Evolutionary conservation across 2,329 filamentous ascomycete genomes (phyloP).

Genomic region (Nigrospora oryzae): DNA sequence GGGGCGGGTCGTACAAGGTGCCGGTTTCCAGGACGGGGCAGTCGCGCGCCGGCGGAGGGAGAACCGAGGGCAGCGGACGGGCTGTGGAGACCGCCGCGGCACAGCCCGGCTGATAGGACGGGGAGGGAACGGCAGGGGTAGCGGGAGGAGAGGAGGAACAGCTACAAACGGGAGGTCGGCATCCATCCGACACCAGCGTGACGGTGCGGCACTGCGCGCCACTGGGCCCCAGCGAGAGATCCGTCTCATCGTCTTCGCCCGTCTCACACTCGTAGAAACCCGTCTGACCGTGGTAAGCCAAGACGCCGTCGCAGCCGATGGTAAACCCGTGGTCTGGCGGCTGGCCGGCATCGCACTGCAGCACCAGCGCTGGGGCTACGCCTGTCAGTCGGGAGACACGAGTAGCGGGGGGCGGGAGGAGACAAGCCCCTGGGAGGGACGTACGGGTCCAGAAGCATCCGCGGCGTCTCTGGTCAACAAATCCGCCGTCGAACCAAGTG

Average conservation of each 20-base stretch:
- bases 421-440: conserved; percentile 9
- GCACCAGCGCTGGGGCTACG: conserved; percentile 44
- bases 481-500: conserved; percentile 43
- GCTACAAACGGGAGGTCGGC: conserved; percentile 10
- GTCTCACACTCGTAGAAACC: conserved; percentile 55
- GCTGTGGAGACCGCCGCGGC: too few species aligned
- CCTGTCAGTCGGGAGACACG: conserved; percentile 4
- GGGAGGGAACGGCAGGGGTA: too few species aligned
- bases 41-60: not conserved
- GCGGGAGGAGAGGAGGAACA: too few species aligned
- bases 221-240: conserved; percentile 40
- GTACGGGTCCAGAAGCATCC: conserved; percentile 57
- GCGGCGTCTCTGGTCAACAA: conserved; percentile 46
- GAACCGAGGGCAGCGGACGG: not conserved
- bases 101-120: too few species aligned
- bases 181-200: conserved; percentile 31
- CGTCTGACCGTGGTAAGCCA: conserved; percentile 41
- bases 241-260: conserved; percentile 42
- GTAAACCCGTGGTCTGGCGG: conserved; percentile 45
- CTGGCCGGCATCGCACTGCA: conserved; percentile 52
- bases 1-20: not conserved
- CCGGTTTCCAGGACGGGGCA: conserved; percentile 7
- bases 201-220: conserved; percentile 38
- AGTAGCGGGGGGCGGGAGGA: conserved; percentile 1
- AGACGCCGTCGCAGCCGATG: conserved; percentile 39